Base-by-base conservation (phyloP, 345 rosid genomes). In the Populus deltoides region DNA sequence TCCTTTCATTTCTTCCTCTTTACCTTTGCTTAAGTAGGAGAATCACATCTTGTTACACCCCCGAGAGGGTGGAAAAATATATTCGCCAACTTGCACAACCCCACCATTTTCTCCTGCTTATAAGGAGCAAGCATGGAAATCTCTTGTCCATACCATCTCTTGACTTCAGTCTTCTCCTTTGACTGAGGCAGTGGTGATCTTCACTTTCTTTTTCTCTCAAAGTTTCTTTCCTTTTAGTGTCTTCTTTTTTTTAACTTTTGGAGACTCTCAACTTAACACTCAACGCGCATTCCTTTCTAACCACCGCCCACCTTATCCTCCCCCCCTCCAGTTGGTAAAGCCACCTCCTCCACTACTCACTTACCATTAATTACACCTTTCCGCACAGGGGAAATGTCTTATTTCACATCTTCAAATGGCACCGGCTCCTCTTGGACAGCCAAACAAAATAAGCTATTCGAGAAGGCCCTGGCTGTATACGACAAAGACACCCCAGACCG, bases 401-500 rank as follows among this genome's bases (percentile, higher is more conserved):
- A 90, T 27, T 75, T 82, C 17, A 63, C 73, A 31, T 75, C 86
- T 55, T 82, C 92, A 4, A 86, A 81, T 79, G 88, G 84, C 80
- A 86, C 89, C 41, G 75, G 76, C 79, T 85, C 90, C 27, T 70
- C 86, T 3, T 95, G 99, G 99, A 93, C 96, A 4, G 73, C 89
- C 2, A 85, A 75, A 84, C 96, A 95, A 62, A 92, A 95, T 87
- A 92, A 93, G 89, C 81, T 71, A 66, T 95, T 95, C 61, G 99
- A 95, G 83, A 91, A 81, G 82, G 99, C 99, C 31, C 87, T 95
- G 71, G 99, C 97, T 9, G 61, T 88, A 66, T 88, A 86, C 24
- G 97, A 93, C 82, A 86, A 89, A 89, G 96, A 95, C 77, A 90
- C 97, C 13, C 97, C 96, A 6, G 98, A 93, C 78, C 93, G 99